Evolutionary conservation across 2,329 filamentous ascomycete genomes (phyloP).

Genomic region (Paracamarosporium sp.): DNA sequence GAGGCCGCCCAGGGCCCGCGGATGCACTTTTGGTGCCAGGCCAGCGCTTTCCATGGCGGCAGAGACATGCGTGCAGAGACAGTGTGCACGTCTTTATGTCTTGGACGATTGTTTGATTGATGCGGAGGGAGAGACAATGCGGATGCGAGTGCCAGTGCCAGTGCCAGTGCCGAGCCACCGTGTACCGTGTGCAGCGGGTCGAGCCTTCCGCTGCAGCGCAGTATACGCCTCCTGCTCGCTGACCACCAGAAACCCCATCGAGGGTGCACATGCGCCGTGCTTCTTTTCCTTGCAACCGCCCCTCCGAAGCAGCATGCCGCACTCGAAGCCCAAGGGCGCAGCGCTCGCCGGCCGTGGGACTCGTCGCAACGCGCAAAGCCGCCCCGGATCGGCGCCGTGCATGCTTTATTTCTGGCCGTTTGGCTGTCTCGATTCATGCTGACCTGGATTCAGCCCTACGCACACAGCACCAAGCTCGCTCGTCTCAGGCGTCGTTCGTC

Average conservation of each 20-base stretch:
- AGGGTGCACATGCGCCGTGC: too few species aligned
- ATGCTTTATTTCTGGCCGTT: background rate
- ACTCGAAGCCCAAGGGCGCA: too few species aligned
- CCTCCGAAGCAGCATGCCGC: too few species aligned
- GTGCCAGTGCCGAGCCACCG: background rate
- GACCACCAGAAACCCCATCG: too few species aligned
- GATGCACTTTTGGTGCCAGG: background rate
- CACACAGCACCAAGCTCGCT: too few species aligned
- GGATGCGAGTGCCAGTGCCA: background rate
- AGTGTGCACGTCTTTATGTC: too few species aligned
- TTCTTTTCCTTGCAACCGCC: too few species aligned
- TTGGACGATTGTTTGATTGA: too few species aligned
- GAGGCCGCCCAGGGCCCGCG: background rate
- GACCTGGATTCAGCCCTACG: slow-evolving; percentile 2
- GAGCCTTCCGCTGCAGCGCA: background rate
- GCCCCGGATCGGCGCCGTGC: background rate
- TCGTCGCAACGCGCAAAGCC: too few species aligned
- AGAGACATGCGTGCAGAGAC: background rate
- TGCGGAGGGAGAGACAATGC: background rate
- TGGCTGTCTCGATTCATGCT: too few species aligned
- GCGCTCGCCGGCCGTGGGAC: too few species aligned
- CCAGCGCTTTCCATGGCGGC: background rate
- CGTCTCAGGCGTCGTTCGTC: background rate
- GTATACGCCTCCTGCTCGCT: background rate
- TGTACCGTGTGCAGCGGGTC: background rate